These are phyloP conservation scores for Laetiporus sulphureus DNA, from an alignment of 1,284 basidiomycete genomes.

Conservation along the genomic window DNA sequence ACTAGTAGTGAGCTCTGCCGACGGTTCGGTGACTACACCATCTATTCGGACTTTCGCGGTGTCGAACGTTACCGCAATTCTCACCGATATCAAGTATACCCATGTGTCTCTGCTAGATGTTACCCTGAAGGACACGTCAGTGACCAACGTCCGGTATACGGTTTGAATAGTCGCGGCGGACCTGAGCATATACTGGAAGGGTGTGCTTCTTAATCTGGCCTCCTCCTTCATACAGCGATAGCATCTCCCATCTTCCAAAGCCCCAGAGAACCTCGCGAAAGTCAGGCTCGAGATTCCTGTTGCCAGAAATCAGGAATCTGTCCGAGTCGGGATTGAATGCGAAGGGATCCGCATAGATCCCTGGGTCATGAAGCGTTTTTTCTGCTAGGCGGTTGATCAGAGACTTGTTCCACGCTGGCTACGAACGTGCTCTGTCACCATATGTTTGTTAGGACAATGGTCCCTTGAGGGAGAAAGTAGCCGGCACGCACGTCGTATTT, in stretches of 20 bases:
- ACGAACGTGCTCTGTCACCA: slow-evolving; percentile 9
- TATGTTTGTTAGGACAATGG: slow-evolving; percentile 21
- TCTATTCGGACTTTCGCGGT: slow-evolving; percentile 13
- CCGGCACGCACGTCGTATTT: slow-evolving; percentile 25
- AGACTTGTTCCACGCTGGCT: background rate
- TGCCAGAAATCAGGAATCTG: slow-evolving; percentile 17
- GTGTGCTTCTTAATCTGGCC: background rate
- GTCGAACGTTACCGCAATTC: slow-evolving; percentile 17
- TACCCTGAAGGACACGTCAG: slow-evolving; percentile 11
- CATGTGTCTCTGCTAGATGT: slow-evolving; percentile 17
- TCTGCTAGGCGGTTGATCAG: slow-evolving; percentile 7
- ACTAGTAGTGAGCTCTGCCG: slow-evolving; percentile 9
- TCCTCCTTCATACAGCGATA: background rate
- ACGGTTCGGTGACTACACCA: slow-evolving; percentile 12
- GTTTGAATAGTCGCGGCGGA: background rate
- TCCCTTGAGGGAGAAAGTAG: slow-evolving; percentile 23
- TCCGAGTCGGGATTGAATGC: slow-evolving; percentile 26
- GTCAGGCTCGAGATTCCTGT: slow-evolving; percentile 8
- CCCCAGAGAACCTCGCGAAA: slow-evolving; percentile 10
- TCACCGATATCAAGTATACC: slow-evolving; percentile 14
- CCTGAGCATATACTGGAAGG: slow-evolving; percentile 9
- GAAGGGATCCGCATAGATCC: slow-evolving; percentile 20
- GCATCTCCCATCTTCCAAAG: slow-evolving; percentile 12
- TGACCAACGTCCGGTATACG: background rate
- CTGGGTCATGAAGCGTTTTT: slow-evolving; percentile 24